Evolutionary conservation across 129 eudicot species (phyloP).

Genomic region (Tanacetum coccineum): DNA sequence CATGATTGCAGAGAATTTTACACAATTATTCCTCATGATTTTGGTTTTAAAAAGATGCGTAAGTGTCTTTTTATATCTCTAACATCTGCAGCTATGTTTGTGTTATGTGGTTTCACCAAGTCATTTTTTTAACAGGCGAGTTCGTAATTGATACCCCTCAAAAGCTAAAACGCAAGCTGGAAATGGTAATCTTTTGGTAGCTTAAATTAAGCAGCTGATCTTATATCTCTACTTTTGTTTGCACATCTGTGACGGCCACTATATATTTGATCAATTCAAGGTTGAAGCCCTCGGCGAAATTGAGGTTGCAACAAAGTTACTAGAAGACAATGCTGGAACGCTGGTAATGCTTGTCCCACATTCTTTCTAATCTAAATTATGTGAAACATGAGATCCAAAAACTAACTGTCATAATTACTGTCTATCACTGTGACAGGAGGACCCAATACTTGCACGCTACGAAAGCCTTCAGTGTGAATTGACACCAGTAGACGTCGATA

Average conservation of each 20-base stretch:
- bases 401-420: neutral
- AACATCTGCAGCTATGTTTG: neutral
- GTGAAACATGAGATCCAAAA: no score
- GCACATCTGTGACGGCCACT: neutral
- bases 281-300: slow-evolving; percentile 97
- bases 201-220: neutral
- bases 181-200: slow-evolving; percentile 58
- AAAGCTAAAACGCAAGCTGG: slow-evolving; percentile 72
- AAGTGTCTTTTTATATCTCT: slow-evolving; percentile 1
- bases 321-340: slow-evolving; percentile 53
- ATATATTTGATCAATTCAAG: slow-evolving; percentile 32
- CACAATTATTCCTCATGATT: slow-evolving; percentile 92
- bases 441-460: slow-evolving; percentile 70
- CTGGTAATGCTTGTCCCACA: no score
- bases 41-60: no score
- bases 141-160: slow-evolving; percentile 96
- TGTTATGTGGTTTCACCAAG: neutral
- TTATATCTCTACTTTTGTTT: neutral
- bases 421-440: slow-evolving; percentile 36
- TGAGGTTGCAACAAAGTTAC: slow-evolving; percentile 89
- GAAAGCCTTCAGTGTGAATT: slow-evolving; percentile 68
- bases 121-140: slow-evolving; percentile 46
- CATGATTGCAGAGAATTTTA: slow-evolving; percentile 79
- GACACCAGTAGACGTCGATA: slow-evolving; percentile 56
- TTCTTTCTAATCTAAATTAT: no score